These are phyloP conservation scores for Sporothrix curviconia DNA, from an alignment of 2,329 filamentous ascomycete species.

Conservation along the genomic window DNA sequence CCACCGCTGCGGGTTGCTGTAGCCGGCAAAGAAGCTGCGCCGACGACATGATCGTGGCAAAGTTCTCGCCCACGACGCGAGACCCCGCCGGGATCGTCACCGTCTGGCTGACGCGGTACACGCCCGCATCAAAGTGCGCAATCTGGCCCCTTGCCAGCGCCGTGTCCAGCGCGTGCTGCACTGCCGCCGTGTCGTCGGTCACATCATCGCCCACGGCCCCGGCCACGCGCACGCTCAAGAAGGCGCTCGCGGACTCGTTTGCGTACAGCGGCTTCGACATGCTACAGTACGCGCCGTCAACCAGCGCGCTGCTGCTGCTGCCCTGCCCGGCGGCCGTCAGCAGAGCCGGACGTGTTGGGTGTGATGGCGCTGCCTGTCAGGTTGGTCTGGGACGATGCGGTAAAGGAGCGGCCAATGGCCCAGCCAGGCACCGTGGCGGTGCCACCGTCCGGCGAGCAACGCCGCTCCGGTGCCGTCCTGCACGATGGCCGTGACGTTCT, in stretches of 20 bases:
- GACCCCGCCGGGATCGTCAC: slow-evolving; percentile 39
- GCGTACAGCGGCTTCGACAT: slow-evolving; percentile 72
- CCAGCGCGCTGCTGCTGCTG: too few species aligned
- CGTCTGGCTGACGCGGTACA: slow-evolving; percentile 54
- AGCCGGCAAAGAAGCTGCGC: slow-evolving; percentile 30
- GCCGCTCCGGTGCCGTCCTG: too few species aligned
- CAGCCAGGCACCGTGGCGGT: too few species aligned
- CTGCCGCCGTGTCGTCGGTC: slow-evolving; percentile 65
- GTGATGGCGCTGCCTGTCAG: too few species aligned
- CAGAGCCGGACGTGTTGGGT: too few species aligned
- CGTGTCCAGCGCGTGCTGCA: slow-evolving; percentile 50
- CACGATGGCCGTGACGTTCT: too few species aligned
- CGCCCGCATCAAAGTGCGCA: slow-evolving; percentile 55
- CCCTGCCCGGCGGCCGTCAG: too few species aligned
- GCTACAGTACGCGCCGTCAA: slow-evolving; percentile 51
- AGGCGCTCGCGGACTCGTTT: slow-evolving; percentile 46
- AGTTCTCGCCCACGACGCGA: slow-evolving; percentile 54
- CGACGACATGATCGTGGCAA: slow-evolving; percentile 45
- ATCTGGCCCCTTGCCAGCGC: slow-evolving; percentile 48
- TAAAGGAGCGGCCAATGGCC: too few species aligned
- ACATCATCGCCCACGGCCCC: slow-evolving; percentile 66
- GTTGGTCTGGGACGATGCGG: too few species aligned
- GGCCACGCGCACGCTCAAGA: slow-evolving; percentile 60
- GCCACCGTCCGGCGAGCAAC: too few species aligned
- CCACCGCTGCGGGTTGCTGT: too few species aligned